Evolutionary conservation across 495 filamentous ascomycete species (phyloP).

Genomic region (Podospora comata): DNA sequence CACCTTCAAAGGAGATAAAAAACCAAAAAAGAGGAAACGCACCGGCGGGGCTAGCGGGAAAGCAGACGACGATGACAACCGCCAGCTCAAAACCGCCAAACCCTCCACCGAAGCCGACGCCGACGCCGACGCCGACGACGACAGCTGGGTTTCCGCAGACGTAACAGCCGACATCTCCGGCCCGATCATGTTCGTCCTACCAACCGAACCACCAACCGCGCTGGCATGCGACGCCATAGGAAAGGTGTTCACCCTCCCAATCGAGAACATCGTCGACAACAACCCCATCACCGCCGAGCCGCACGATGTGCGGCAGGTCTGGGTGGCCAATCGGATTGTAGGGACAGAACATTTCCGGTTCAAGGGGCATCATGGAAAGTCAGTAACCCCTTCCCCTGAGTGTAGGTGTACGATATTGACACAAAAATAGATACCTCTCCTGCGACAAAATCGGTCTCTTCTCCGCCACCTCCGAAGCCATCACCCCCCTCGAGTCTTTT

Average conservation of each 20-base stretch:
- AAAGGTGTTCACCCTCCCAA: constrained; percentile 70
- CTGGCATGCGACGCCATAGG: constrained; percentile 82
- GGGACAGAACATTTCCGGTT: constrained; percentile 79
- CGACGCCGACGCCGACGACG: constrained; percentile 66
- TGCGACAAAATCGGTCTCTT: constrained; percentile 82
- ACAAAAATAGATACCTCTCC: constrained; percentile 57
- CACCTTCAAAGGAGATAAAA: constrained; percentile 95
- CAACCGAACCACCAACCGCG: constrained; percentile 63
- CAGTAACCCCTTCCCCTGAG: constrained; percentile 27
- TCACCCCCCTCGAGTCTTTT: constrained; percentile 80
- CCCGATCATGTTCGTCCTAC: constrained; percentile 75
- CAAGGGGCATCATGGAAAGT: constrained; percentile 85
- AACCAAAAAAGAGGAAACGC: constrained; percentile 85
- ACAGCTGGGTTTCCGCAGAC: constrained; percentile 90
- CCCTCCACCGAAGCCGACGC: constrained; percentile 37
- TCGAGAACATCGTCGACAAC: constrained; percentile 81
- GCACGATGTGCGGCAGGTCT: constrained; percentile 91
- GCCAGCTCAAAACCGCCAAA: constrained; percentile 35
- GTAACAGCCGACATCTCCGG: constrained; percentile 70
- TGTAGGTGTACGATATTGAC: neutral
- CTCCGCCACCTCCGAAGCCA: constrained; percentile 71
- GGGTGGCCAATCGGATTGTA: constrained; percentile 81
- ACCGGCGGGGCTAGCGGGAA: constrained; percentile 42
- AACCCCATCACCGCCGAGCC: constrained; percentile 81
- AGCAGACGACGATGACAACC: constrained; percentile 39